Conservation (phyloP, 1,284 basidiomycete genomes). For the Naganishia sp. region DNA sequence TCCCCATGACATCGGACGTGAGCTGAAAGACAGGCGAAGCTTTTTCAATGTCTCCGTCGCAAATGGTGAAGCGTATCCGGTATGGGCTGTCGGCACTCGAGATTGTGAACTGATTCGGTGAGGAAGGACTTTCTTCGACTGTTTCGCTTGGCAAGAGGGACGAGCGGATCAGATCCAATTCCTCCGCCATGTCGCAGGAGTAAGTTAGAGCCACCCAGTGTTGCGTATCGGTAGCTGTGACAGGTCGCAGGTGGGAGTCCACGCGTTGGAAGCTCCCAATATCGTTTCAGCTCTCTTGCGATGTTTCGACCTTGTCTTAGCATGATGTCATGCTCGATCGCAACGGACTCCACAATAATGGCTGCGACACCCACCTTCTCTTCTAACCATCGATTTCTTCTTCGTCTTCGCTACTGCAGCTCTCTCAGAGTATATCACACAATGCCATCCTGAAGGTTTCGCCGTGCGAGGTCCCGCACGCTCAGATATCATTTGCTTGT, state of each 20-base stretch:
- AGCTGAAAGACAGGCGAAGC: conserved; percentile 35
- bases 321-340: not conserved
- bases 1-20: conserved; percentile 56
- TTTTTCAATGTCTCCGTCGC: conserved; percentile 42
- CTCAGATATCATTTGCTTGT: not conserved
- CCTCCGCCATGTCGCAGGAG: conserved; percentile 45
- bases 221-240: no score
- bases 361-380: no score
- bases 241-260: no score
- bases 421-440: no score
- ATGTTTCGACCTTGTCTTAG: not conserved
- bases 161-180: conserved; percentile 60
- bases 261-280: no score
- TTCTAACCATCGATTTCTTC: no score
- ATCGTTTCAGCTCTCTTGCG: not conserved
- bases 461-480: no score
- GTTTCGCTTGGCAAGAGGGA: conserved; percentile 65
- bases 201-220: no score
- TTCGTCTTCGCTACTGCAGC: no score
- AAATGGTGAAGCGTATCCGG: conserved; percentile 55
- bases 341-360: no score
- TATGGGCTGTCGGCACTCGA: conserved; percentile 55
- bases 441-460: no score
- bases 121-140: conserved; percentile 51
- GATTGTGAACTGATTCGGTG: conserved; percentile 39